A percentile compares a stretch with the other conserved stretches of the same genome.
These are phyloP conservation scores for Phoma herbarum DNA, from an alignment of 2,329 filamentous ascomycete species.

Conservation along the genomic window DNA sequence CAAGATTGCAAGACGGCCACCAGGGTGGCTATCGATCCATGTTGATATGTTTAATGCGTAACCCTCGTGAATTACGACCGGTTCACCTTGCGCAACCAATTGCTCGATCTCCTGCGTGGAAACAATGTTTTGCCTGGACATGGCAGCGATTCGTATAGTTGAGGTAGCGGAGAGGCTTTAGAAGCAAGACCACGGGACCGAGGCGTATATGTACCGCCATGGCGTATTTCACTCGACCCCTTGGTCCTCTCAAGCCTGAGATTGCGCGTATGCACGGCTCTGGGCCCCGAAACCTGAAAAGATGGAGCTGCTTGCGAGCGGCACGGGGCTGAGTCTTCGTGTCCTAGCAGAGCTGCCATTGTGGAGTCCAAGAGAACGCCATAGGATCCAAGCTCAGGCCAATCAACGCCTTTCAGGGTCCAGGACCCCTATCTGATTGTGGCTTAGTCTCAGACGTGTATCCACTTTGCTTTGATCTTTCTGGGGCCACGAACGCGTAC, in stretches of 20 bases:
- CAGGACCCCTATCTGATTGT: slow-evolving; percentile 8
- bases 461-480: not conserved
- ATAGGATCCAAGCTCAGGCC: not conserved
- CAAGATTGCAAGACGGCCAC: slow-evolving; percentile 66
- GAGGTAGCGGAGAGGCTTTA: not conserved
- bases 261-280: slow-evolving; percentile 22
- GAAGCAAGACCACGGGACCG: slow-evolving; percentile 5
- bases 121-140: slow-evolving; percentile 48
- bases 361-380: not conserved
- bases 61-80: slow-evolving; percentile 66
- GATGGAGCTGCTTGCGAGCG: slow-evolving; percentile 19
- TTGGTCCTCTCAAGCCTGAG: slow-evolving; percentile 6
- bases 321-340: slow-evolving; percentile 23
- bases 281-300: slow-evolving; percentile 15
- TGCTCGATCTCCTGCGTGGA: slow-evolving; percentile 58
- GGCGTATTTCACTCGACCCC: slow-evolving; percentile 7
- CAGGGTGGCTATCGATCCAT: slow-evolving; percentile 68
- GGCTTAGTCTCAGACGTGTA: not conserved
- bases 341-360: slow-evolving; percentile 9
- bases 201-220: slow-evolving; percentile 13
- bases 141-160: slow-evolving; percentile 9
- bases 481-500: slow-evolving; percentile 14
- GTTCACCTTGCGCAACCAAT: slow-evolving; percentile 64
- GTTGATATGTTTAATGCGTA: slow-evolving; percentile 63
- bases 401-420: slow-evolving; percentile 19